Base-by-base conservation (phyloP, 2,329 filamentous ascomycete species). In the Aschersonia sp. region DNA sequence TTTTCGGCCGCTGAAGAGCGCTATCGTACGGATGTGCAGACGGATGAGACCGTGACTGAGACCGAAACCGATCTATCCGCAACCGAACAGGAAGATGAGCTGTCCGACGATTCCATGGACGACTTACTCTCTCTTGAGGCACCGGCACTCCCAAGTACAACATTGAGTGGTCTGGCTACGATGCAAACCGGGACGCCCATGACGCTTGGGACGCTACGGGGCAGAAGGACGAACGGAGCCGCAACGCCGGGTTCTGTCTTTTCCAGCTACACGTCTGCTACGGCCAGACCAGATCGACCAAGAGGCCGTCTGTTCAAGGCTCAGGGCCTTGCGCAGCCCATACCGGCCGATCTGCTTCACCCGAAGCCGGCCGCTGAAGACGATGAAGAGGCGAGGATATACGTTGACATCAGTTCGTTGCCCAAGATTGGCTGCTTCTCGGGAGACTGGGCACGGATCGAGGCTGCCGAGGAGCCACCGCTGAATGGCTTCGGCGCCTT, bases 361-460 rank as follows among this genome's bases (percentile, higher is more conserved):
- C 92, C 92, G 0, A 89, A 85, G 54, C 90, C 92, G 2, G 68
- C 67, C 1, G 64, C 73, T 1, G 77, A 80, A 30, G 88, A 96
- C 51, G 92, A 98, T 51, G 88, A 95, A 54, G 84, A 94, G 56
- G 82, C 87, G 2, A 81, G 92, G 44, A 76, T 97, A 2, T 98
- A 90, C 58, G 89, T 98, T 5, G 88, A 96, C 56, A 83, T 94
- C 6, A 82, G 79, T 49, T 86, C 87, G 1, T 67, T 98, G 22
- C 83, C 87, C 11, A 88, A 89, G 55, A 83, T 98, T 47, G 89
- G 90, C 12, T 97, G 90, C 63, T 98, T 98, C 60, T 97, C 90
- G 0, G 92, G 92, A 32, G 92, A 98, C 60, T 98, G 92, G 92
- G 87, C 95, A 9, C 81, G 84, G 29, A 72, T 96, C 9, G 87